phyloP scores from a whole-genome alignment of 2,329 filamentous ascomycete species.

The Penicillium freii region DNA sequence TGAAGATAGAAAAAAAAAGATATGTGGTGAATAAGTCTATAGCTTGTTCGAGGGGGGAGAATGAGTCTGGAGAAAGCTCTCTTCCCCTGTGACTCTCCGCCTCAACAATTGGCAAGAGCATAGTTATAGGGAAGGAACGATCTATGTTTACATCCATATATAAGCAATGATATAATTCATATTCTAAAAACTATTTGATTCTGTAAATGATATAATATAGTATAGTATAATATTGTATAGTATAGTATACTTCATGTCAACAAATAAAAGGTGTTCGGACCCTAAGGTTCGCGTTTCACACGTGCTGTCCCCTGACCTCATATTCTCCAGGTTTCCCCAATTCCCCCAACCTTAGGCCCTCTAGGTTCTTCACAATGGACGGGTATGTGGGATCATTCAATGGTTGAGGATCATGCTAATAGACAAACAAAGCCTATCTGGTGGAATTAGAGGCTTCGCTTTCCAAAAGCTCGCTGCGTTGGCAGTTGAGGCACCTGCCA shows the following conservation, averaged over 20 bases:
- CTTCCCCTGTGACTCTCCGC: neutral
- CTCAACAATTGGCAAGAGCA: neutral
- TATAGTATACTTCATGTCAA: neutral
- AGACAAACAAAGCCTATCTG: slow-evolving; percentile 28
- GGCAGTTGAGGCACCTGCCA: slow-evolving; percentile 35
- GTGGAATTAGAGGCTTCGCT: slow-evolving; percentile 41
- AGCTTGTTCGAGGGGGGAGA: neutral
- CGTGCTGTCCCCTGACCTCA: slow-evolving; percentile 16
- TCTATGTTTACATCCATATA: neutral
- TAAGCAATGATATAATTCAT: too few species aligned
- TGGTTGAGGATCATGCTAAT: slow-evolving; percentile 9
- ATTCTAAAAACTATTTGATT: neutral
- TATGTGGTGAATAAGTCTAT: neutral
- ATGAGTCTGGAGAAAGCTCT: slow-evolving; percentile 2
- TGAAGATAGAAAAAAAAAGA: neutral
- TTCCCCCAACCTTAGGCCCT: neutral
- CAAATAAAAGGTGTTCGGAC: slow-evolving; percentile 2
- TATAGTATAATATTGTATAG: neutral
- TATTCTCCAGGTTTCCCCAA: slow-evolving; percentile 10
- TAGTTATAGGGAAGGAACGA: neutral
- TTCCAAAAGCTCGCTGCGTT: slow-evolving; percentile 46
- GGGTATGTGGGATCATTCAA: slow-evolving; percentile 24
- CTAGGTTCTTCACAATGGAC: slow-evolving; percentile 28
- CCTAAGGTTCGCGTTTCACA: slow-evolving; percentile 16
- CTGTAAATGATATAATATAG: neutral